Conservation (phyloP, 2,329 filamentous ascomycete species). For the Dothiorella sarmentorum region DNA sequence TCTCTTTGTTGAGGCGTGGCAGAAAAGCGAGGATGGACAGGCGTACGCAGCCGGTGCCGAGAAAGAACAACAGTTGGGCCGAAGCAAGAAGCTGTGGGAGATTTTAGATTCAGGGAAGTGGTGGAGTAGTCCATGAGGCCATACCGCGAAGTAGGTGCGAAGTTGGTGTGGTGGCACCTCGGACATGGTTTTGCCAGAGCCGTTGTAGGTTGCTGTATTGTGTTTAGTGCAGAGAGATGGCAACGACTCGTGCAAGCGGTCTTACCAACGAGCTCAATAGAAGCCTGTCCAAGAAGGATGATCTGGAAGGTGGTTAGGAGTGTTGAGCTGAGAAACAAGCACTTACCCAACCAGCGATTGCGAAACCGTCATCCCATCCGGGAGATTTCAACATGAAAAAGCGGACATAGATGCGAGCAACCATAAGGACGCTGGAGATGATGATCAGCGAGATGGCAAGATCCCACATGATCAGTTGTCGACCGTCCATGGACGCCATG, state of each 20-base stretch:
- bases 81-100: conserved; percentile 21
- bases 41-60: conserved; percentile 32
- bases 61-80: conserved; percentile 26
- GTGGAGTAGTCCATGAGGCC: background rate
- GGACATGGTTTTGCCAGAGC: conserved; percentile 24
- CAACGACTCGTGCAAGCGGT: no score
- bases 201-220: conserved; percentile 19
- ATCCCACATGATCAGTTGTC: conserved; percentile 13
- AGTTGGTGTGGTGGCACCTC: conserved; percentile 20
- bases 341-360: conserved; percentile 27
- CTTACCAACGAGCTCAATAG: conserved; percentile 9
- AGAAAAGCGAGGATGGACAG: conserved; percentile 37
- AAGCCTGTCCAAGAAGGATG: background rate
- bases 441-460: conserved; percentile 28
- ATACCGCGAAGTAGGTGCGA: conserved; percentile 23
- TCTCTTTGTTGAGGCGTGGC: conserved; percentile 34
- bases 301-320: background rate
- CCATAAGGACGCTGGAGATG: conserved; percentile 29
- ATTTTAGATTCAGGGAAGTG: conserved; percentile 5
- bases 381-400: conserved; percentile 30
- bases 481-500: conserved; percentile 5
- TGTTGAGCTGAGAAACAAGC: background rate
- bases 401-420: conserved; percentile 29
- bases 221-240: background rate
- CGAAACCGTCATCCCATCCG: conserved; percentile 32